Evolutionary conservation across 805 yeast genomes (phyloP), one percentile per base, ranked within the genome.

Genomic region (Yueomyces sp.): DNA sequence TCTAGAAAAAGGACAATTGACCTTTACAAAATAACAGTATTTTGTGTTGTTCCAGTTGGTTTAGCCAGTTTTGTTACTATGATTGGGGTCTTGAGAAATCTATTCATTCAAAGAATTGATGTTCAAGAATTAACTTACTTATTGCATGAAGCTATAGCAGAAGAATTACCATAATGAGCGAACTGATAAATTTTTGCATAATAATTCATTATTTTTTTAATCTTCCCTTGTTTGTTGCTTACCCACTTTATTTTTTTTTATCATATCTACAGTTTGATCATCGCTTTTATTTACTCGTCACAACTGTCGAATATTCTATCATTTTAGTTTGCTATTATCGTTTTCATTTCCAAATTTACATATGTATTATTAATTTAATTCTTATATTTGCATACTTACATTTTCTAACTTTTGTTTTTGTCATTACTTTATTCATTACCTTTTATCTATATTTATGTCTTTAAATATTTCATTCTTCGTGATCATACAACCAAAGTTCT

Each of bases 41-140:
- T 85, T 65, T 96, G 97, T 2, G 98, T 90, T 37, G 96, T 90
- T n/a, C 98, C 98, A 0, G 86, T 90, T 19, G 97, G 98, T 0
- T 56, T 90, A 47, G 96, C 97, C 4, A 85, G 96, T 52, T 90
- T 92, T 55, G 64, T 88, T 28, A 87, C 97, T 3, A 85, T 88
- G 95, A 68, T 87, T 36, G 92, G 88, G 0, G 65, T 90, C 36
- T 65, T 90, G 19, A 65, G 97, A 47, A 76, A 83, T 41, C 65
- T 87, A 41, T 68, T 87, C 50, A 84, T 87, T 28, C 68, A 86
- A 42, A 72, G 95, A 45, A 60, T 85, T 42, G 94, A 82, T 49
- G 59, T 69, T 9, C 71, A 64, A 46, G 65, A 62, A 44, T 47
- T 62, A 26, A 44, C 41, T 40, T 33, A 40, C 28, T 32, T 44